Evolutionary conservation across 2,329 filamentous ascomycete species (phyloP).

Genomic region (Penicillium aurantiogriseum): DNA sequence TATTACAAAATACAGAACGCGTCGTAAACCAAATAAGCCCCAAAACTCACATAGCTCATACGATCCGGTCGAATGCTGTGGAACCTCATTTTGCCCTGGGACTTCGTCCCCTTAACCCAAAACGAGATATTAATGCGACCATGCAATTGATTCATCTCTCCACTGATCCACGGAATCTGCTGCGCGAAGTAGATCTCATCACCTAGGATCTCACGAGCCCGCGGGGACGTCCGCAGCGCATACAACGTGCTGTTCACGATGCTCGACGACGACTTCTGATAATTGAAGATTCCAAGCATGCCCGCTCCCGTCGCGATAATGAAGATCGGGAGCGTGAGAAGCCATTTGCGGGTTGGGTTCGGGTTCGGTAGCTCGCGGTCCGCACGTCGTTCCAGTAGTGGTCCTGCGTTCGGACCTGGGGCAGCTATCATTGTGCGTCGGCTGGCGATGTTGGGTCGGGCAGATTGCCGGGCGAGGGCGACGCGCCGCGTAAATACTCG

Average conservation of each 20-base stretch:
- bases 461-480: slow-evolving; percentile 12
- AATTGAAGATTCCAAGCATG: slow-evolving; percentile 94
- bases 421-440: slow-evolving; percentile 51
- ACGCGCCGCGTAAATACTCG: slow-evolving; percentile 17
- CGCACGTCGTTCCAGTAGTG: slow-evolving; percentile 52
- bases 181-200: slow-evolving; percentile 81
- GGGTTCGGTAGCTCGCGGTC: slow-evolving; percentile 54
- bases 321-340: slow-evolving; percentile 78
- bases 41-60: slow-evolving; percentile 55
- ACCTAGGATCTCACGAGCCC: slow-evolving; percentile 74
- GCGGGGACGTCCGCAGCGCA: slow-evolving; percentile 75
- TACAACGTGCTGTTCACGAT: slow-evolving; percentile 88
- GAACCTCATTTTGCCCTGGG: slow-evolving; percentile 74
- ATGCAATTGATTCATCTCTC: slow-evolving; percentile 90
- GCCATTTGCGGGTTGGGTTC: slow-evolving; percentile 58
- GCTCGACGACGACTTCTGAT: slow-evolving; percentile 89
- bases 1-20: not conserved
- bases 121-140: slow-evolving; percentile 86
- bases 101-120: slow-evolving; percentile 75
- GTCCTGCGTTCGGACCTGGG: slow-evolving; percentile 51
- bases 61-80: slow-evolving; percentile 68
- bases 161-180: slow-evolving; percentile 78
- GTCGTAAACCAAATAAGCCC: not conserved
- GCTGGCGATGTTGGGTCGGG: slow-evolving; percentile 13
- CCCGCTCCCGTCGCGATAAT: slow-evolving; percentile 66